Conservation (phyloP, 2,329 filamentous ascomycete genomes). For the Cercospora zeina region DNA sequence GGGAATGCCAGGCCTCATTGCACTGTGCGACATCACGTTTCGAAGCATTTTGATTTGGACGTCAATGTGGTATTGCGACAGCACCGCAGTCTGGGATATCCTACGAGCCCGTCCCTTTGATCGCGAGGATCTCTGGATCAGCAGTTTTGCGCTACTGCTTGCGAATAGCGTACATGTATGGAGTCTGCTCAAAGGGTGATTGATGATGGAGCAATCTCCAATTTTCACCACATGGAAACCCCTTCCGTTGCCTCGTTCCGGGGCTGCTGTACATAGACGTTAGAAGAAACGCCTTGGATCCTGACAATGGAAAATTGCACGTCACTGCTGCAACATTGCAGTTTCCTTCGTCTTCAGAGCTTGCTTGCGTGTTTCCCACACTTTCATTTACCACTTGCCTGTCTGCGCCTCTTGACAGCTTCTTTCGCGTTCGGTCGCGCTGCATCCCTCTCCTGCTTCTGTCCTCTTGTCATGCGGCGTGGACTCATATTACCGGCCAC, state of each 20-base stretch:
- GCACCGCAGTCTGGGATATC: conserved; percentile 30
- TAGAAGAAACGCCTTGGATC: not conserved
- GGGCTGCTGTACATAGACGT: not conserved
- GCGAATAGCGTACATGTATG: conserved; percentile 39
- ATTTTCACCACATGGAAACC: not conserved
- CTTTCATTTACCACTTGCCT: conserved; percentile 1
- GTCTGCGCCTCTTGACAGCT: conserved; percentile 2
- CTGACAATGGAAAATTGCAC: not conserved
- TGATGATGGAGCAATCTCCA: conserved; percentile 14
- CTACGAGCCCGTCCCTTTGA: conserved; percentile 32
- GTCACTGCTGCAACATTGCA: not conserved
- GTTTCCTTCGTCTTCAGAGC: not conserved
- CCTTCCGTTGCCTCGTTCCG: not conserved
- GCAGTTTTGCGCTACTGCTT: conserved; percentile 24
- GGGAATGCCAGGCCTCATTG: conserved; percentile 42
- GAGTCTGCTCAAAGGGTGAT: conserved; percentile 36
- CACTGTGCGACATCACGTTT: conserved; percentile 32
- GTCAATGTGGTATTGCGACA: conserved; percentile 32
- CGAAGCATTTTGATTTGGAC: conserved; percentile 32
- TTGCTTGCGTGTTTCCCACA: not conserved
- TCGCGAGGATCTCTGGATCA: conserved; percentile 25
- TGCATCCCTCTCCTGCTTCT: conserved; percentile 7
- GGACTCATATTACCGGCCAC: not conserved
- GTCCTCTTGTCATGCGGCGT: conserved; percentile 10
- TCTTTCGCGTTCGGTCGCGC: conserved; percentile 8